Evolutionary conservation across 1,284 basidiomycete genomes (phyloP).

Genomic region (Ustilago sp.): DNA sequence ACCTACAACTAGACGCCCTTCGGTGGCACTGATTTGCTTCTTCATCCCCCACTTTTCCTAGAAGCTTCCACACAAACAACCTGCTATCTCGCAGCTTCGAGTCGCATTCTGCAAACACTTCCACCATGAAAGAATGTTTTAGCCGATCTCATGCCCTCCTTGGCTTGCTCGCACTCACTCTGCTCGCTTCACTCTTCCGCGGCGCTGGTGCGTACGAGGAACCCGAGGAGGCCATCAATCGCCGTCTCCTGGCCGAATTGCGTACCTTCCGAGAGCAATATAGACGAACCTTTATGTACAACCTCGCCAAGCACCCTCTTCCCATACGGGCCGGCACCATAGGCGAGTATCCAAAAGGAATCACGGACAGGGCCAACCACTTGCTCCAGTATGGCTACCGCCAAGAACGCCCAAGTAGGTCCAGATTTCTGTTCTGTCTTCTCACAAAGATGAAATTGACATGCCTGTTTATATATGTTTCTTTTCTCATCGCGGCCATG

Average conservation of each 20-base stretch:
- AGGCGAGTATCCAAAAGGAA: background rate
- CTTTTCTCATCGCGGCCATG: background rate
- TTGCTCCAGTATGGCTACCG: background rate
- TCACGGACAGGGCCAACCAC: background rate
- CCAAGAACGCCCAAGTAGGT: slow-evolving; percentile 4
- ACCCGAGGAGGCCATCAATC: slow-evolving; percentile 9
- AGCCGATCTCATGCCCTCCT: background rate
- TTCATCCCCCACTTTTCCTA: background rate
- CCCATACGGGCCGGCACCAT: background rate
- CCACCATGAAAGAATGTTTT: background rate
- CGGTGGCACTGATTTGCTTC: background rate
- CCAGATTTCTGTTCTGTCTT: background rate
- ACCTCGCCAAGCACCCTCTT: background rate
- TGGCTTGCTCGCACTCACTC: background rate
- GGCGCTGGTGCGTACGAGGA: slow-evolving; percentile 8
- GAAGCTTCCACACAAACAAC: background rate
- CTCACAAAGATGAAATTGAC: background rate
- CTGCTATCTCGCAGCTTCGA: background rate
- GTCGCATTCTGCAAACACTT: background rate
- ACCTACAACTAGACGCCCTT: too few species aligned
- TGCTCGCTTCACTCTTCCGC: background rate
- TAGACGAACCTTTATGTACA: background rate
- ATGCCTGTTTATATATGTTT: background rate
- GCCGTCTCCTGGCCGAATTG: background rate
- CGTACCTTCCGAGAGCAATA: background rate